phyloP scores from a whole-genome alignment of 306 rosid genomes.

The Inga laurina region DNA sequence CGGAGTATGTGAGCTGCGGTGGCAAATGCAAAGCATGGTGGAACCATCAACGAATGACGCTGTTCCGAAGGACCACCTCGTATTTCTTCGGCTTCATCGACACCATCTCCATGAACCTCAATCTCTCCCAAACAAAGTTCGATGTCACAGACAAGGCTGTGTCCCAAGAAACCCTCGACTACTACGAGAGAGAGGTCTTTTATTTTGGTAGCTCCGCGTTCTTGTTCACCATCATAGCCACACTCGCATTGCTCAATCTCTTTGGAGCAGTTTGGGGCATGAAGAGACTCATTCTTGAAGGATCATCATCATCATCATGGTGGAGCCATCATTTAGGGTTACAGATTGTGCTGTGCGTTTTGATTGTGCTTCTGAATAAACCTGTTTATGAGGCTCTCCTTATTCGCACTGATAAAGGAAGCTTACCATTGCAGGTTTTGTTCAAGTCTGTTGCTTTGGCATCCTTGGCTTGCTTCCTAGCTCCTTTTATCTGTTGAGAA shows the following conservation, averaged over 20 bases:
- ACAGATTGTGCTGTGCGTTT: constrained; percentile 26
- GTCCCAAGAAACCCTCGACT: constrained; percentile 46
- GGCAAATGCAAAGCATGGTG: constrained; percentile 61
- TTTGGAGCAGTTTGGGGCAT: constrained; percentile 45
- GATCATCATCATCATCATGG: no score
- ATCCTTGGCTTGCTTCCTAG: constrained; percentile 34
- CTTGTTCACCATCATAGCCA: constrained; percentile 46
- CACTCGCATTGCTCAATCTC: constrained; percentile 59
- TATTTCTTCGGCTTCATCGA: constrained; percentile 57
- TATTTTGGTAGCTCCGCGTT: constrained; percentile 64
- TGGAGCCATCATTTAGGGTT: constrained; percentile 26
- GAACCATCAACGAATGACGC: constrained; percentile 57
- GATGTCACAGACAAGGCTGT: constrained; percentile 50
- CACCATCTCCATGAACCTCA: constrained; percentile 40
- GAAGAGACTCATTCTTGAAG: constrained; percentile 26
- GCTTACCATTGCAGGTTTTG: constrained; percentile 45
- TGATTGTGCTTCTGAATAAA: constrained; percentile 28
- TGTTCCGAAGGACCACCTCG: constrained; percentile 56
- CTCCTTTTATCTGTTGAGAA: constrained; percentile 21
- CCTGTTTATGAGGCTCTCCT: constrained; percentile 61
- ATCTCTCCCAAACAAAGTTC: constrained; percentile 54
- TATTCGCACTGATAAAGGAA: constrained; percentile 56
- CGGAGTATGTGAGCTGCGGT: constrained; percentile 48
- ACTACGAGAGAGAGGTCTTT: constrained; percentile 54
- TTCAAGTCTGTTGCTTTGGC: constrained; percentile 48